phyloP scores from a whole-genome alignment of 2,329 filamentous ascomycete genomes.

The Paradendryphiella salina region DNA sequence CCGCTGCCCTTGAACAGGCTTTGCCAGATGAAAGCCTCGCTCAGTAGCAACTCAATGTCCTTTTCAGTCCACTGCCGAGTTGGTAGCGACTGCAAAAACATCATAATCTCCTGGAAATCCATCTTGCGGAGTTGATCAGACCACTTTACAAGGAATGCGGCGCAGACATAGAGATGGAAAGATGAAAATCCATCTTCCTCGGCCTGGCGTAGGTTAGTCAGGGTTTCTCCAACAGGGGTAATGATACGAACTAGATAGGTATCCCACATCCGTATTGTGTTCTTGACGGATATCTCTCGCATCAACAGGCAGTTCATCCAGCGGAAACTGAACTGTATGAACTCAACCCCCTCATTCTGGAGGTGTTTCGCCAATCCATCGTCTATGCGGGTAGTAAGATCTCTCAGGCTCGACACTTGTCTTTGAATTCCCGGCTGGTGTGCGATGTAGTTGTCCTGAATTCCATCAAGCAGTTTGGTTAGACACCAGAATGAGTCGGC shows the following conservation, averaged over 20 bases:
- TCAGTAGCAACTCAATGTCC: constrained; percentile 92
- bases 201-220: constrained; percentile 61
- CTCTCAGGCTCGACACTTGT: constrained; percentile 84
- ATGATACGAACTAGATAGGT: constrained; percentile 80
- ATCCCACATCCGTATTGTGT: constrained; percentile 99
- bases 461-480: constrained; percentile 96
- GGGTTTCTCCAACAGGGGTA: not conserved
- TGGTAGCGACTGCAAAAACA: constrained; percentile 94
- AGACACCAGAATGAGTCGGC: constrained; percentile 98
- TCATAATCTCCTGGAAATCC: constrained; percentile 99
- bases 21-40: constrained; percentile 98
- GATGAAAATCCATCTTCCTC: constrained; percentile 98
- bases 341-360: constrained; percentile 89
- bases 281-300: constrained; percentile 94
- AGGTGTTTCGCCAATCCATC: constrained; percentile 81
- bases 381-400: constrained; percentile 90
- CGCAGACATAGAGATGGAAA: constrained; percentile 97
- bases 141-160: constrained; percentile 98
- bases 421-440: constrained; percentile 95
- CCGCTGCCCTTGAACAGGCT: constrained; percentile 93
- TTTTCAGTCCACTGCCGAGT: constrained; percentile 96
- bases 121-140: constrained; percentile 91
- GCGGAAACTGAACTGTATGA: constrained; percentile 98
- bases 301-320: constrained; percentile 99
- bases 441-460: constrained; percentile 98